Evolutionary conservation across 2,329 filamentous ascomycete species (phyloP), one percentile per base, ranked within the genome.

Genomic region (Epichloe gansuensis): DNA sequence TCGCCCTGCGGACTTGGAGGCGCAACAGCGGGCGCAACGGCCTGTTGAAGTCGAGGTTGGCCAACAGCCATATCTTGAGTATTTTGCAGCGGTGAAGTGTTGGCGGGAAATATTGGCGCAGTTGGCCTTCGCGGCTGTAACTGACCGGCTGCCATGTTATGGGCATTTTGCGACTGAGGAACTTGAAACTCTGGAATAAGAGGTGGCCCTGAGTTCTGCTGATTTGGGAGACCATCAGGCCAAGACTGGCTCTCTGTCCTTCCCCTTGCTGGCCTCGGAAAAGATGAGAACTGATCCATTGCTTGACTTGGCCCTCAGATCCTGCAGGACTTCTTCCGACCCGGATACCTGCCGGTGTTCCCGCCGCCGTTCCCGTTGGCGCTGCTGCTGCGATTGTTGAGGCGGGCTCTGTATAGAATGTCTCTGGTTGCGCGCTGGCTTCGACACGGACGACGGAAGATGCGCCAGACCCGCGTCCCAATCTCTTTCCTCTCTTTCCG

Each of bases 261-360:
- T 28, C 55, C 57, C 8, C 54, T 56, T 13, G 53, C 57, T 15
- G 58, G 58, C 38, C 48, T 52, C 7, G 59, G 50, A n/a, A 58
- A 45, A 31, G 56, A 59, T 12, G 58, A 56, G 37, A 57, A 48
- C 21, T 55, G 54, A n/a, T 54, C 48, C 17, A 57, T n/a, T 12
- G 5, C 47, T 23, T 21, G 7, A 34, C 41, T 35, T 28, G 39
- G 2, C 12, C 45, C n/a, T 39, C 37, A 38, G 6, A 46, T 21
- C 38, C 17, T 21, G 35, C n/a, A 23, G 45, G 28, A 17, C 6
- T 34, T 17, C 28, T n/a, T n/a, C 25, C 5, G 44, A 9, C 13
- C 31, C 7, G 37, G 44, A 13, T 3, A 4, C 12, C 13, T 25
- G 35, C 28, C 41, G 50, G 6, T 52, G 37, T 37, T 43, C 15